These are phyloP conservation scores for Monosporascus sp. DNA, from an alignment of 2,329 filamentous ascomycete genomes.

Conservation along the genomic window DNA sequence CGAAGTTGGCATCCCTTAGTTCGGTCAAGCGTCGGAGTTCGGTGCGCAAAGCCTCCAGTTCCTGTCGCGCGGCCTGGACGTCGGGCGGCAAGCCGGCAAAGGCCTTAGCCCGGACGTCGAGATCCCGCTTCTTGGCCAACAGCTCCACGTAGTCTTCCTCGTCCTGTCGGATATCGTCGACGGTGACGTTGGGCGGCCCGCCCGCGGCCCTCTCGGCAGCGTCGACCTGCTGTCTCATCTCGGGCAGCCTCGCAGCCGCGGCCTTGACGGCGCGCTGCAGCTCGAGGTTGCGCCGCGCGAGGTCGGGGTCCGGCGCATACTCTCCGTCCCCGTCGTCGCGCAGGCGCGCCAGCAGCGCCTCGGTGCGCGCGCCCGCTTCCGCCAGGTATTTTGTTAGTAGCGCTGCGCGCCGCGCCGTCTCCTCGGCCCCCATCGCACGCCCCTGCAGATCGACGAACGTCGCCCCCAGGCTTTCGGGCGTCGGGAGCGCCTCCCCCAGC, in stretches of 20 bases:
- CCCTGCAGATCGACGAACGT: conserved; percentile 52
- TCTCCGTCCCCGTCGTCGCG: conserved; percentile 29
- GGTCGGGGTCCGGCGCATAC: conserved; percentile 50
- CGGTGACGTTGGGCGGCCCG: conserved; percentile 26
- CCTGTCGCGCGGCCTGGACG: conserved; percentile 59
- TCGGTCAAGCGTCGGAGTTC: conserved; percentile 58
- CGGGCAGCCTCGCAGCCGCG: conserved; percentile 60
- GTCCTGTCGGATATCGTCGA: conserved; percentile 54
- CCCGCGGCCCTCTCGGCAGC: conserved; percentile 31
- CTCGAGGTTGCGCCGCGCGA: conserved; percentile 68
- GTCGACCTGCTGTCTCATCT: conserved; percentile 54
- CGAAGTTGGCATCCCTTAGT: conserved; percentile 69
- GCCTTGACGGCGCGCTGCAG: conserved; percentile 65
- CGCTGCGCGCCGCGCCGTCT: conserved; percentile 48
- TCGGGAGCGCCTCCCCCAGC: conserved; percentile 44
- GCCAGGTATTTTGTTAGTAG: conserved; percentile 53
- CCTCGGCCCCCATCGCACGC: conserved; percentile 48
- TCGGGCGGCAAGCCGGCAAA: conserved; percentile 73
- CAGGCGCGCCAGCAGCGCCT: conserved; percentile 37
- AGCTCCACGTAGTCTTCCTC: conserved; percentile 56
- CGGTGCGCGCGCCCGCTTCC: conserved; percentile 39
- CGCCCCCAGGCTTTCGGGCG: conserved; percentile 43
- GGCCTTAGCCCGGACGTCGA: conserved; percentile 57
- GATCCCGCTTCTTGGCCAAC: conserved; percentile 48
- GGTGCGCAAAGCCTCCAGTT: conserved; percentile 61